phyloP scores from a whole-genome alignment of 495 filamentous ascomycete genomes.

The Gamarada debralockiae region DNA sequence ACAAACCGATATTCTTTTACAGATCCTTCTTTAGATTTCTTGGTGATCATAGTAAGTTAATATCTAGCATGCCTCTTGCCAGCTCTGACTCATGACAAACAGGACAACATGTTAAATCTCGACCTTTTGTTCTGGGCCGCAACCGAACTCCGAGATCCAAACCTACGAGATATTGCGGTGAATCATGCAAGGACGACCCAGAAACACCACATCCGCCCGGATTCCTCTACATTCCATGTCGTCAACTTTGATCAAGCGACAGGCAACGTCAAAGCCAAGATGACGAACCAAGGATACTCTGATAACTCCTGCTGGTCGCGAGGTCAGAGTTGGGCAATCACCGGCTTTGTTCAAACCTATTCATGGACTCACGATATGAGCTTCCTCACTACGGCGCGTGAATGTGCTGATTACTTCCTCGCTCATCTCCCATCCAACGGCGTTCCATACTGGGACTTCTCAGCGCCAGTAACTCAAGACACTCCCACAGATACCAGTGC shows the following conservation, averaged over 20 bases:
- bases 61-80: constrained; percentile 26
- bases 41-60: constrained; percentile 40
- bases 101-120: constrained; percentile 26
- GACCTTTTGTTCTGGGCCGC: constrained; percentile 36
- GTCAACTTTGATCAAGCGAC: constrained; percentile 31
- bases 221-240: constrained; percentile 33
- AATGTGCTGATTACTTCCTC: constrained; percentile 30
- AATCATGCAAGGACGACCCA: constrained; percentile 30
- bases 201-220: constrained; percentile 26
- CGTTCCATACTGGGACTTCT: constrained; percentile 36
- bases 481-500: constrained; percentile 29
- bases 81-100: not conserved
- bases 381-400: constrained; percentile 29
- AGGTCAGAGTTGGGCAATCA: constrained; percentile 38
- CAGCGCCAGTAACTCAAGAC: constrained; percentile 24
- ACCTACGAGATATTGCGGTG: constrained; percentile 28
- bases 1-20: constrained; percentile 29
- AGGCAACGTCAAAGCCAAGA: constrained; percentile 22
- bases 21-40: not conserved
- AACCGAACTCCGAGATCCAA: constrained; percentile 14
- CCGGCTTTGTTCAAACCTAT: constrained; percentile 35
- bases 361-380: constrained; percentile 29
- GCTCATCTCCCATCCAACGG: constrained; percentile 13
- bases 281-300: constrained; percentile 35
- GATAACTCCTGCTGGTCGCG: constrained; percentile 34